Conservation (phyloP, 495 filamentous ascomycete species). For the Penicillium atrosanguineum region DNA sequence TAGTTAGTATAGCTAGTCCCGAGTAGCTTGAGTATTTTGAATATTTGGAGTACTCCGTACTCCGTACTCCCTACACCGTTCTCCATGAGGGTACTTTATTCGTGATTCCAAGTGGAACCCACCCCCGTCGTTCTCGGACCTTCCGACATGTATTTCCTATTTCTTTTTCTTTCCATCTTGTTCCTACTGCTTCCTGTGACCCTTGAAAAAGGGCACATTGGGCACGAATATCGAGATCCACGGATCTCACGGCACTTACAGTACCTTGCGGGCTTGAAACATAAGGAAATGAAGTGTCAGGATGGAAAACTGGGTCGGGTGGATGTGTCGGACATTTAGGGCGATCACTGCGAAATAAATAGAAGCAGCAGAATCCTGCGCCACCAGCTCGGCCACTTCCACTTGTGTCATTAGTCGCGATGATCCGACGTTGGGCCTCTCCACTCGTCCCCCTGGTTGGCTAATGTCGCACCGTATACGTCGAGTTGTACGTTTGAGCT, state of each 20-base stretch:
- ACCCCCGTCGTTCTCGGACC: conserved; percentile 16
- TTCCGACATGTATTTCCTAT: conserved; percentile 9
- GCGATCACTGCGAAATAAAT: conserved; percentile 18
- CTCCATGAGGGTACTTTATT: background rate
- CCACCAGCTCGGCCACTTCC: conserved; percentile 18
- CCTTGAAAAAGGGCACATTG: background rate
- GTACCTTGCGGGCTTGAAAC: background rate
- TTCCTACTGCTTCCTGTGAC: background rate
- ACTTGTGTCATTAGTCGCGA: conserved; percentile 25
- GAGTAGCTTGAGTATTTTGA: too few relatives aligned
- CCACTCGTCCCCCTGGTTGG: conserved; percentile 6
- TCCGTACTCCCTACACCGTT: background rate
- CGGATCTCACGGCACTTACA: conserved; percentile 1
- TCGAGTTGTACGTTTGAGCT: background rate
- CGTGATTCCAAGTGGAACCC: conserved; percentile 10
- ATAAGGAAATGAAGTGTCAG: conserved; percentile 6
- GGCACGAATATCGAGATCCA: background rate
- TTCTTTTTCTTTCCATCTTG: background rate
- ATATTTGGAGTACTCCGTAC: background rate
- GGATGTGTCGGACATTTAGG: conserved; percentile 25
- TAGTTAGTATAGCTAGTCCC: background rate
- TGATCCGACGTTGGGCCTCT: conserved; percentile 24
- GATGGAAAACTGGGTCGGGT: conserved; percentile 14
- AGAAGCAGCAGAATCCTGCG: conserved; percentile 10
- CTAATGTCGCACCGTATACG: background rate